Evolutionary conservation across 805 yeast species (phyloP), one percentile per base, ranked within the genome.

Genomic region (Candida rishiriensis): DNA sequence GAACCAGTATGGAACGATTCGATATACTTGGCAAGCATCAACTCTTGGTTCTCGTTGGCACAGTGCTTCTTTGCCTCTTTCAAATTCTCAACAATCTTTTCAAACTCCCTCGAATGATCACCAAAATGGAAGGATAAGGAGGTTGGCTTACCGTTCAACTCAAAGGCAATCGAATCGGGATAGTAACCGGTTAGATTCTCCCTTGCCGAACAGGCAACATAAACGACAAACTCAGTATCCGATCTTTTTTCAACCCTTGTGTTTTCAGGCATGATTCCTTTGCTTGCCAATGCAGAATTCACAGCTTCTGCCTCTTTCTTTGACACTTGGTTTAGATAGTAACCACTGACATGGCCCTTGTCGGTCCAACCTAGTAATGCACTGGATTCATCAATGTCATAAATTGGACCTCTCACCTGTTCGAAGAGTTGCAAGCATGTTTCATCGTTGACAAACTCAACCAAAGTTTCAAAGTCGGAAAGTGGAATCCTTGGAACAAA

Each of bases 1-100:
- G 91, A 83, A 16, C 96, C 96, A 12, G 91, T 81, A 51, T 72
- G 65, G 64, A 88, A 88, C 11, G 93, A 78, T 38, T 77, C 76
- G 43, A 79, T 74, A 60, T 88, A 88, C 38, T 75, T 68, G 10
- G 72, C 76, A 30, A 88, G 61, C 88, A 88, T 80, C 44, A 76
- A 72, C 12, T 53, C 59, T 63, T 88, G 93, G 29, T 78, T 83
- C 34, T 79, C 85, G 60, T 88, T 88, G 38, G 93, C 89, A 15
- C 81, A 87, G 57, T 70, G 69, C 41, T 77, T 67, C 48, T 66
- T 68, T 2, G 96, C 95, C 44, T 72, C 58, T 29, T 63, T 61
- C 40, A 88, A 67, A 54, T 77, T 72, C 38, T 72, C 68, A 10
- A 75, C 83, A 49, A 88, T 81, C 38, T 73, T 57, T 3, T 56